phyloP scores from a whole-genome alignment of 2,329 filamentous ascomycete genomes.

The Cladosporium oxysporum region DNA sequence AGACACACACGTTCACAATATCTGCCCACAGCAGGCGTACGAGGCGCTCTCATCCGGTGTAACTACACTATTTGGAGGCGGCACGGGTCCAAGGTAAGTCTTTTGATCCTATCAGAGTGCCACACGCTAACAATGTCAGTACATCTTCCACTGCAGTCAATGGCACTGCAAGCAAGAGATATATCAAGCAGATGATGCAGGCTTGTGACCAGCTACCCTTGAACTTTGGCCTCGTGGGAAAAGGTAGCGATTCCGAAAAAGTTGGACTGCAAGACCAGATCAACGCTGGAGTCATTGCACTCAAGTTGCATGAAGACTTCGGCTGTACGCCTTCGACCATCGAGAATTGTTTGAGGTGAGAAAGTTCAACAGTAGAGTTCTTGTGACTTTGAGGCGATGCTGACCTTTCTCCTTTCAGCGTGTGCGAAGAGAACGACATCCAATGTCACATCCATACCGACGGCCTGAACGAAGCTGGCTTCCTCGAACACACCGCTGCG shows the following conservation, averaged over 20 bases:
- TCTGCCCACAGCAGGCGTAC: constrained; percentile 83
- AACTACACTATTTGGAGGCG: constrained; percentile 84
- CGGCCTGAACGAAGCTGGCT: constrained; percentile 90
- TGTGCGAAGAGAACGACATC: constrained; percentile 86
- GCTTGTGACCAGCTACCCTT: constrained; percentile 78
- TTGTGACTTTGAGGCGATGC: background rate
- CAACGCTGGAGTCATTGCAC: constrained; percentile 76
- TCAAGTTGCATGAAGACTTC: constrained; percentile 96
- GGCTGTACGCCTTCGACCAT: constrained; percentile 85
- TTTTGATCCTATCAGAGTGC: constrained; percentile 46
- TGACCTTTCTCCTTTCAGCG: constrained; percentile 37
- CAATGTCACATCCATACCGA: constrained; percentile 93
- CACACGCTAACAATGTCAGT: constrained; percentile 43
- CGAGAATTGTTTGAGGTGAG: constrained; percentile 66
- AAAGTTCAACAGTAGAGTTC: background rate
- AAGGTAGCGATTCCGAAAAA: constrained; percentile 79
- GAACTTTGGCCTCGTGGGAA: constrained; percentile 86
- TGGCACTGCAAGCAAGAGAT: constrained; percentile 79
- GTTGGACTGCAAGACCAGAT: constrained; percentile 74
- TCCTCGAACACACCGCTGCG: constrained; percentile 83
- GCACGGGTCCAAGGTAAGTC: constrained; percentile 66
- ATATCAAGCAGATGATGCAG: constrained; percentile 84
- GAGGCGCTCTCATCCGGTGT: constrained; percentile 81
- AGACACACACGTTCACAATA: constrained; percentile 87
- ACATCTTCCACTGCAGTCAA: constrained; percentile 87